Conservation (phyloP, 306 rosid species). For the Cyamopsis tetragonoloba region DNA sequence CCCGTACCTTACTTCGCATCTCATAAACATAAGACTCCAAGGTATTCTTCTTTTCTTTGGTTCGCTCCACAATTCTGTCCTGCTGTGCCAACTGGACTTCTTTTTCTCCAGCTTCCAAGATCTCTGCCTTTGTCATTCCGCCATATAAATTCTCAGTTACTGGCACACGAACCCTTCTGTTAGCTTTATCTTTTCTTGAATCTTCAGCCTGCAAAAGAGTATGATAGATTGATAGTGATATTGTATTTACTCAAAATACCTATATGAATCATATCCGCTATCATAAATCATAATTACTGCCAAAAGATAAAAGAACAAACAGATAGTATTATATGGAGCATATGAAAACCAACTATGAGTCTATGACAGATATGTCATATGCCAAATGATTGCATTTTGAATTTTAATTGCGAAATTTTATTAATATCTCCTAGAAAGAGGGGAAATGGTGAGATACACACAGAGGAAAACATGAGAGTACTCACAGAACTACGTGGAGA, state of each 20-base stretch:
- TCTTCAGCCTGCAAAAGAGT: conserved; percentile 55
- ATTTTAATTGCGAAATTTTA: not conserved
- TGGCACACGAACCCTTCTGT: conserved; percentile 54
- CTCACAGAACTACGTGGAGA: conserved; percentile 57
- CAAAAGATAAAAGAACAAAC: not conserved
- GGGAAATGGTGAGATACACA: not conserved
- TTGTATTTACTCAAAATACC: conserved; percentile 9
- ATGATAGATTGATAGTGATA: not conserved
- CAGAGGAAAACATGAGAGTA: conserved; percentile 7
- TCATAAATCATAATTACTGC: not conserved
- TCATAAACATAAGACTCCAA: conserved; percentile 95
- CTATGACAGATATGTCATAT: not conserved
- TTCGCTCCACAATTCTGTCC: conserved; percentile 75
- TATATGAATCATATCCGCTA: conserved; percentile 10
- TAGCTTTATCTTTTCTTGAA: conserved; percentile 42
- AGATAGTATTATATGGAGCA: not conserved
- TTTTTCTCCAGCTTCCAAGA: conserved; percentile 63
- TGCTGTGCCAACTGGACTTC: conserved; percentile 74
- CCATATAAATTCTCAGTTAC: conserved; percentile 66
- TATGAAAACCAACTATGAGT: not conserved
- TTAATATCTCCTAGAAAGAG: not conserved
- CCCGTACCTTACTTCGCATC: conserved; percentile 82
- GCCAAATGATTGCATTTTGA: not conserved
- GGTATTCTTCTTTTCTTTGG: conserved; percentile 84
- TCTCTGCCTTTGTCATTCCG: conserved; percentile 73